Base-by-base conservation (phyloP, 2,329 filamentous ascomycete species). In the Ascochyta clinopodiicola region DNA sequence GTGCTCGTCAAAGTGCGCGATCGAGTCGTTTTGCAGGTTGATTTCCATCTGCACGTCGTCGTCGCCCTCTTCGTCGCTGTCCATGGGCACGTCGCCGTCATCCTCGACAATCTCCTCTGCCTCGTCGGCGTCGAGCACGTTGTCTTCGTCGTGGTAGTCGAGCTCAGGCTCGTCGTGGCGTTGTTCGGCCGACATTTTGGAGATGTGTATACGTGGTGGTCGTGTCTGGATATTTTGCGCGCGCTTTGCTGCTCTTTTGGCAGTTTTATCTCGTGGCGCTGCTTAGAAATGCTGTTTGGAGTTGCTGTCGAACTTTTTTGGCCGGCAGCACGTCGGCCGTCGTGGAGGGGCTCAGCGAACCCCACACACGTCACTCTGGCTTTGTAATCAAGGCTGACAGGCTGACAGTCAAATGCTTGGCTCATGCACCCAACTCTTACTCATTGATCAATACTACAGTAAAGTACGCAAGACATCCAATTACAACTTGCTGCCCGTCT, bases 1-100 rank as follows among this genome's bases (percentile, higher is more conserved):
- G 80, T 97, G 92, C 32, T 79, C 77, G 80, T 98, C 95, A 72
- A 98, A 97, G 81, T 96, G 94, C 57, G 92, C 94, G 63, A 88
- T 82, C 63, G 92, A 96, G 82, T 99, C 94, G 81, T 98, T 99
- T 60, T 95, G 86, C 6, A 98, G 82, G 37, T 86, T 79, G 37
- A 97, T 86, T 74, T 95, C 91, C 74, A 88, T 80, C 6, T 73
- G 63, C 53, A 81, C 71, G 65, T 88, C 78, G 47, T 84, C 60
- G 25, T 77, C 83, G 39, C 81, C 81, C 40, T 82, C 83, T 27
- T 90, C 88, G 49, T 87, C 86, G 4, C 87, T 90, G 70, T 94
- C 91, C 91, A 96, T 96, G 38, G 85, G 85, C 49, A 91, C 83
- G 73, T 96, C 83, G 45, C 84, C 87, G 57, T 86, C 88, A 31